Evolutionary conservation across 164 flowering plant species (phyloP).

Genomic region (Vitis riparia): DNA sequence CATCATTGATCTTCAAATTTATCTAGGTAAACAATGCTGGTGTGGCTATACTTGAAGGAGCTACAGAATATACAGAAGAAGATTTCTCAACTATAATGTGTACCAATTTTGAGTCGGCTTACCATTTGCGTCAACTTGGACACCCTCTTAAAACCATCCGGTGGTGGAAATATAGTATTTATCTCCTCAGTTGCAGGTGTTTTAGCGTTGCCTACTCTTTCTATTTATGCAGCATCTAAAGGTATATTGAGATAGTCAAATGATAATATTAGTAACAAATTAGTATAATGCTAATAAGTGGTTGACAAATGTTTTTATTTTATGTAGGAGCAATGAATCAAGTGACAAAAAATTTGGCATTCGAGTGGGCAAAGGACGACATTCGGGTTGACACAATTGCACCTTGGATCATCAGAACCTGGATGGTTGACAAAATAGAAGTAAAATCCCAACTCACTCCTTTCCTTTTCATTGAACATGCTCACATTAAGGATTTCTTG

Average conservation of each 20-base stretch:
- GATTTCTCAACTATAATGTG: constrained; percentile 25
- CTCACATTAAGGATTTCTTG: too few species aligned
- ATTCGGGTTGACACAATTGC: constrained; percentile 48
- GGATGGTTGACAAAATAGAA: background rate
- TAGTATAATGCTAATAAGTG: background rate
- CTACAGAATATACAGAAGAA: constrained; percentile 14
- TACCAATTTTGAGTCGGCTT: constrained; percentile 40
- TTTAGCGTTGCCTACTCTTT: constrained; percentile 12
- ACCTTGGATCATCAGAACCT: constrained; percentile 36
- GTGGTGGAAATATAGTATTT: constrained; percentile 38
- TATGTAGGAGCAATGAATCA: constrained; percentile 53
- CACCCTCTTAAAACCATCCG: constrained; percentile 45
- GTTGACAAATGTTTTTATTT: background rate
- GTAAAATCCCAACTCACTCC: too few species aligned
- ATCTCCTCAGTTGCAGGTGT: constrained; percentile 44
- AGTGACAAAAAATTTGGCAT: constrained; percentile 47
- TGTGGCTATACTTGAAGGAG: constrained; percentile 11
- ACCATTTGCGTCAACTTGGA: constrained; percentile 43
- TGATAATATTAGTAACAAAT: background rate
- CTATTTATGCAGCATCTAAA: constrained; percentile 42
- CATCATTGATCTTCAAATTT: background rate
- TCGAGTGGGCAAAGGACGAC: constrained; percentile 62
- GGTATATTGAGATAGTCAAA: constrained; percentile 15
- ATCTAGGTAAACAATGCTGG: constrained; percentile 41
- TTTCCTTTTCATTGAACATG: too few species aligned